phyloP scores from a whole-genome alignment of 352 stramenopile genomes.

The Phytopythium chamaehyphon region DNA sequence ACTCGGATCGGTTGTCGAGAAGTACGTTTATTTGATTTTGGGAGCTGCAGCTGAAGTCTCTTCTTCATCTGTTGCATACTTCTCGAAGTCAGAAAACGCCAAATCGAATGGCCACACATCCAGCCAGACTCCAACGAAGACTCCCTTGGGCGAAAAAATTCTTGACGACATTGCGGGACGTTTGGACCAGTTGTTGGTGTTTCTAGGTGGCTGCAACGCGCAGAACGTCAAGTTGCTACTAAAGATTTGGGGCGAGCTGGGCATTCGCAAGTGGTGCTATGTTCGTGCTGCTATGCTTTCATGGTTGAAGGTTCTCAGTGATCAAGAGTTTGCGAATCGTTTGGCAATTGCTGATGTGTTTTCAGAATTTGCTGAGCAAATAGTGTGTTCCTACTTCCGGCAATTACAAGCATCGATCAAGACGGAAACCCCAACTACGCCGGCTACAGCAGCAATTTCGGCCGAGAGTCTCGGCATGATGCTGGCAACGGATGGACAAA shows the following conservation, averaged over 20 bases:
- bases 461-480: conserved; percentile 24
- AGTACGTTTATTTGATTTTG: conserved; percentile 50
- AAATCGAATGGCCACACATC: neutral
- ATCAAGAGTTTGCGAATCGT: conserved; percentile 3
- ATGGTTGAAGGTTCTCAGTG: conserved; percentile 12
- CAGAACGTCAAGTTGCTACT: conserved; percentile 21
- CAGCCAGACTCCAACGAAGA: neutral
- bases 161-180: neutral
- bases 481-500: conserved; percentile 10
- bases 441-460: conserved; percentile 10
- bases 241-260: conserved; percentile 38
- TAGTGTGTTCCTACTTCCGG: conserved; percentile 14
- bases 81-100: neutral
- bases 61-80: neutral
- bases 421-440: conserved; percentile 5
- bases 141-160: neutral
- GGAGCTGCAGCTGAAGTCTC: conserved; percentile 26
- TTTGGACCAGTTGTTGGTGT: neutral
- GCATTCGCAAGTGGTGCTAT: conserved; percentile 18
- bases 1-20: conserved; percentile 28
- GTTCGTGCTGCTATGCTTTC: conserved; percentile 15
- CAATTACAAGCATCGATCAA: conserved; percentile 10
- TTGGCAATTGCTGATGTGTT: conserved; percentile 1
- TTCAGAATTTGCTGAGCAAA: conserved; percentile 4
- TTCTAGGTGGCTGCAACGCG: neutral